Evolutionary conservation across 306 rosid genomes (phyloP).

Genomic region (Trichosanthes cucumerina): DNA sequence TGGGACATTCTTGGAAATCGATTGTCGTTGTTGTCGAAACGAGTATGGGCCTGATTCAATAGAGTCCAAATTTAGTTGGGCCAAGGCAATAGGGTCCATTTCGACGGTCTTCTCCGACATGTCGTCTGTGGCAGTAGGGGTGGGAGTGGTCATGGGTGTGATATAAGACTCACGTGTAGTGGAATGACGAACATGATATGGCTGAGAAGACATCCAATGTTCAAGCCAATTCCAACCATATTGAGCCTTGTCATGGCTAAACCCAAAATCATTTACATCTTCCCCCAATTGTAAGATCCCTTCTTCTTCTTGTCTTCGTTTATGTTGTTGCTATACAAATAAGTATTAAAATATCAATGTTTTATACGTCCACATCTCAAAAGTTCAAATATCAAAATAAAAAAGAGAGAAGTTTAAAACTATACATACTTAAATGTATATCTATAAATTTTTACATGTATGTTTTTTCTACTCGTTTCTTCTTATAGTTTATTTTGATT

Average conservation of each 20-base stretch:
- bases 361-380: background rate
- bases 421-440: too few relatives aligned
- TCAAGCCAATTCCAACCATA: constrained; percentile 90
- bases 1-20: constrained; percentile 26
- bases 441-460: too few relatives aligned
- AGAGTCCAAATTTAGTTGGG: constrained; percentile 20
- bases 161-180: constrained; percentile 24
- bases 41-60: constrained; percentile 24
- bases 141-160: constrained; percentile 30
- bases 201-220: constrained; percentile 70
- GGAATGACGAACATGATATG: constrained; percentile 20
- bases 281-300: constrained; percentile 17
- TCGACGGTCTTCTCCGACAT: constrained; percentile 74
- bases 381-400: background rate
- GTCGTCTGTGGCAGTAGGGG: constrained; percentile 30
- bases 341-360: background rate
- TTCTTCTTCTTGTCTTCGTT: background rate
- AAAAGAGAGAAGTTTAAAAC: too few relatives aligned
- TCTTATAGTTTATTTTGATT: too few relatives aligned
- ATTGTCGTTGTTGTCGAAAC: constrained; percentile 13
- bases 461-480: too few relatives aligned
- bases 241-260: constrained; percentile 34
- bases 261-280: constrained; percentile 20
- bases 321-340: background rate
- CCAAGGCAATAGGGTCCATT: constrained; percentile 38